Evolutionary conservation across 225 moss, liverwort and hornwort genomes (phyloP), one percentile per base, ranked within the genome.

Genomic region (Bryoerythrophyllum caledonicum): DNA sequence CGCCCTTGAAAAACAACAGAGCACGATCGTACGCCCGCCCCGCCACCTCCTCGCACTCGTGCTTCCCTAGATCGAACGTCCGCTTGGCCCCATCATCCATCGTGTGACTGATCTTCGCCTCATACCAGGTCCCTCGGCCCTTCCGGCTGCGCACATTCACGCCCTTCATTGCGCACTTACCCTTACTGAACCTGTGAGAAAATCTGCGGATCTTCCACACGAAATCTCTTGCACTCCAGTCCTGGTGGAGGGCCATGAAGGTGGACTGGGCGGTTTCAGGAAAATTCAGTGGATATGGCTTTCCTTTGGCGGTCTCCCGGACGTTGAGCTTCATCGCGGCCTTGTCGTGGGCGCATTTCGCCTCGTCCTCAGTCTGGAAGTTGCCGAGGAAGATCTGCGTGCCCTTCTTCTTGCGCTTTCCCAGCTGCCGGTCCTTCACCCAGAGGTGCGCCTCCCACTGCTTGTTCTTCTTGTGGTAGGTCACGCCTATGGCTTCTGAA

Each of bases 401-500:
- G 4, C 84, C 84, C 2, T 63, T 76, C 23, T 81, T 84, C 24
- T 81, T 80, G 0, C 74, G 77, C 2, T 74, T 81, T 19, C 65
- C 65, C 2, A 44, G 68, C 54, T 77, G 77, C 37, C 37, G 65
- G 17, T 21, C 26, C 25, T 65, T 80, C 32, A 81, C 35, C 84
- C 84, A 84, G 8, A 84, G 65, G 38, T 84, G 84, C 59, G 84
- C 77, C 77, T 84, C 81, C 77, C 77, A 77, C 8, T 67, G 66
- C 32, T 56, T 67, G 72, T 76, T 77, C 67, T 77, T 76, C 27
- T 41, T 60, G 70, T 81, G 80, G 59, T 56, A 77, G 10, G 74
- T 80, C 15, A 84, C 46, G 1, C 84, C 84, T n/a, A 84, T 77
- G 52, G 55, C 37, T 37, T 77, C 65, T 0, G 40, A n/a, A 0